Percentiles rank a stretch among this genome's conserved stretches.
These are phyloP conservation scores for Penicillium goetzii DNA, from an alignment of 495 filamentous ascomycete genomes.

Conservation along the genomic window DNA sequence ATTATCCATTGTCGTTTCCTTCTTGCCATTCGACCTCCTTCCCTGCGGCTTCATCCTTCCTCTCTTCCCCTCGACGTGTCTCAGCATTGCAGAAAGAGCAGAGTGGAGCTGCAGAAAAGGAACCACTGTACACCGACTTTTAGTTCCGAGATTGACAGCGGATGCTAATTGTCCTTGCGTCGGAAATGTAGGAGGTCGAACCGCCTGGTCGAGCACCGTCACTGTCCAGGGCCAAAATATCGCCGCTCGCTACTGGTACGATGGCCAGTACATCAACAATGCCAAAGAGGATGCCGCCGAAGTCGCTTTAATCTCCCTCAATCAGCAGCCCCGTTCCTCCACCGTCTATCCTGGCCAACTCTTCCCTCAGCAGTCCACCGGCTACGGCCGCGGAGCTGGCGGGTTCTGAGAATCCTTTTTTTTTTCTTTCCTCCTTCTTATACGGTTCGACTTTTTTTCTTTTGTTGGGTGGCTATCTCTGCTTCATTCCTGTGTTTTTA, in stretches of 20 bases:
- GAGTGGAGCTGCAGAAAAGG: conserved; percentile 35
- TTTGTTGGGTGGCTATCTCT: conserved; percentile 35
- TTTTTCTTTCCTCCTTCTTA: background rate
- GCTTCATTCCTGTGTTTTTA: conserved; percentile 28
- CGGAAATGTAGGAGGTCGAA: conserved; percentile 72
- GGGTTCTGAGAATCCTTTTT: conserved; percentile 20
- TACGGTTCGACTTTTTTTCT: conserved; percentile 23
- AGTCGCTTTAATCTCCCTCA: conserved; percentile 59
- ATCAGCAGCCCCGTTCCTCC: conserved; percentile 28
- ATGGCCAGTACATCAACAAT: conserved; percentile 82
- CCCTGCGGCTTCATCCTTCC: conserved; percentile 1
- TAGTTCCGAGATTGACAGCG: conserved; percentile 33
- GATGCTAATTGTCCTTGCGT: conserved; percentile 29
- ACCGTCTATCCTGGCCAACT: conserved; percentile 37
- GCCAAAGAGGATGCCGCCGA: conserved; percentile 91
- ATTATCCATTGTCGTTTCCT: conserved; percentile 12
- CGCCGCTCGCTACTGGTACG: conserved; percentile 85
- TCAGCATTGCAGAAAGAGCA: conserved; percentile 35
- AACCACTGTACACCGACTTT: conserved; percentile 46
- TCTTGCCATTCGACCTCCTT: conserved; percentile 14
- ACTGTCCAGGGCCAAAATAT: conserved; percentile 58
- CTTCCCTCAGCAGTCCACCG: conserved; percentile 23
- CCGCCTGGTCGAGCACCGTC: conserved; percentile 84
- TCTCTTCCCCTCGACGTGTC: conserved; percentile 16
- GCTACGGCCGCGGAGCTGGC: conserved; percentile 26